A percentile compares a stretch with the other conserved stretches of the same genome.
phyloP scores from a whole-genome alignment of 257 asterid genomes.

The Fraxinus anomala region DNA sequence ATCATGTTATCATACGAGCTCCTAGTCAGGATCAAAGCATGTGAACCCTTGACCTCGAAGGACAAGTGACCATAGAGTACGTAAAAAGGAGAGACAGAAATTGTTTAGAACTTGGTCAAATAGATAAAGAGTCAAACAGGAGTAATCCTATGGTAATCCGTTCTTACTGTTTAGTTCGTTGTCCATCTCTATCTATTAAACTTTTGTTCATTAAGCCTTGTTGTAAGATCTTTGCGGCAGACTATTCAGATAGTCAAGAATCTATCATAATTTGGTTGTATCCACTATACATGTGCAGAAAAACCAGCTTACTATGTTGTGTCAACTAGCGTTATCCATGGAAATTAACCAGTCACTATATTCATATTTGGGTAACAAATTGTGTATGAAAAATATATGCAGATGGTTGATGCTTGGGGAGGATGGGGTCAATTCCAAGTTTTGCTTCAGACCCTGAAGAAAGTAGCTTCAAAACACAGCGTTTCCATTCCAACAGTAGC shows the following conservation, averaged over 20 bases:
- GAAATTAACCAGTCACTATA: not conserved
- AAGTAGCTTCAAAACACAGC: conserved; percentile 68
- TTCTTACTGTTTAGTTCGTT: not conserved
- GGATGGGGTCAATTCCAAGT: conserved; percentile 93
- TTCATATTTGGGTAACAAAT: not conserved
- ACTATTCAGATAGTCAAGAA: not conserved
- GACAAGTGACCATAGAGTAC: not conserved
- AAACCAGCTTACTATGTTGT: not conserved
- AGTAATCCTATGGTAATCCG: not conserved
- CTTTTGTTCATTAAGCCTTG: not conserved
- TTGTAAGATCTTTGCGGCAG: not conserved
- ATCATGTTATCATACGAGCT: too few relatives aligned
- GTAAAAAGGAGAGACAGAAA: not conserved
- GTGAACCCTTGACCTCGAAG: not conserved
- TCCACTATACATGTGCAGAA: not conserved
- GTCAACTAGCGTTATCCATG: not conserved
- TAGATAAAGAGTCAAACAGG: not conserved
- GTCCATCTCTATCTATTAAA: too few relatives aligned
- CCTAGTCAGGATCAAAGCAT: not conserved
- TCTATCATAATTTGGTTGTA: not conserved
- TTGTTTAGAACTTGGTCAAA: not conserved
- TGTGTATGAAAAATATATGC: conserved; percentile 19
- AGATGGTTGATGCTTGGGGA: conserved; percentile 99
- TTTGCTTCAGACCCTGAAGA: conserved; percentile 68
- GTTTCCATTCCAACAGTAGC: conserved; percentile 91